Percentiles rank a stretch among this genome's conserved stretches.
These are phyloP conservation scores for Leccinum huronense DNA, from an alignment of 1,284 basidiomycete genomes.

Conservation along the genomic window DNA sequence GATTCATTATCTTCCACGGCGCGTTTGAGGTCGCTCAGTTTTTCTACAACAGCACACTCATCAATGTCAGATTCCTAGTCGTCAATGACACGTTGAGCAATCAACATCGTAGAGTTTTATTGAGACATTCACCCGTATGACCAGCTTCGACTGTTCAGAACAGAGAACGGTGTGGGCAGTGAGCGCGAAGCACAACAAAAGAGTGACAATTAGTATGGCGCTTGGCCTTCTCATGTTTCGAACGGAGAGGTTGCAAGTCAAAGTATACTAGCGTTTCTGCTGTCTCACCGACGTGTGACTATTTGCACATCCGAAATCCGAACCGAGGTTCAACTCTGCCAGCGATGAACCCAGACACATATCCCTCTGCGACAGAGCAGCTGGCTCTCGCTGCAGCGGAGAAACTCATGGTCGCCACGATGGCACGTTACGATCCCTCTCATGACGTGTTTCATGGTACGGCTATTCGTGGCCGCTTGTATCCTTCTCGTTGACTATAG, in stretches of 20 bases:
- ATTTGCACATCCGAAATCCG: constrained; percentile 28
- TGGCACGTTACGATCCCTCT: constrained; percentile 85
- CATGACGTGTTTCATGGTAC: constrained; percentile 88
- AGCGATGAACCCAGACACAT: constrained; percentile 8
- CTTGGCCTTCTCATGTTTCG: constrained; percentile 24
- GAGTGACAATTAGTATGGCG: constrained; percentile 37
- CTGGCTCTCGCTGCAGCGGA: constrained; percentile 60
- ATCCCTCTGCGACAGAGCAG: constrained; percentile 40
- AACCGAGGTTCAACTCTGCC: constrained; percentile 1
- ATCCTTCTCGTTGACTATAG: constrained; percentile 6
- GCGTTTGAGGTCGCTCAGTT: constrained; percentile 57
- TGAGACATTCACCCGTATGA: constrained; percentile 31
- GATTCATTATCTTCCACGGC: constrained; percentile 62
- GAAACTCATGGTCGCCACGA: constrained; percentile 69
- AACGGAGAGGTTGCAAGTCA: constrained; percentile 6
- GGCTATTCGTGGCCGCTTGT: constrained; percentile 19
- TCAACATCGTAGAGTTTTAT: constrained; percentile 8
- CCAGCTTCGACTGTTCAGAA: constrained; percentile 26
- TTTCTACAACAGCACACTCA: constrained; percentile 52
- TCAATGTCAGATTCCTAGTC: constrained; percentile 50
- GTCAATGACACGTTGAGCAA: constrained; percentile 11
- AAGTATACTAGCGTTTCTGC: not conserved
- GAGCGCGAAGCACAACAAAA: constrained; percentile 38
- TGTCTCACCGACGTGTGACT: not conserved
- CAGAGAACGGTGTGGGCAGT: constrained; percentile 22